Percentiles rank a stretch among this genome's conserved stretches.
These are phyloP conservation scores for Ceratocystis papillata DNA, from an alignment of 2,329 filamentous ascomycete species.

Conservation along the genomic window DNA sequence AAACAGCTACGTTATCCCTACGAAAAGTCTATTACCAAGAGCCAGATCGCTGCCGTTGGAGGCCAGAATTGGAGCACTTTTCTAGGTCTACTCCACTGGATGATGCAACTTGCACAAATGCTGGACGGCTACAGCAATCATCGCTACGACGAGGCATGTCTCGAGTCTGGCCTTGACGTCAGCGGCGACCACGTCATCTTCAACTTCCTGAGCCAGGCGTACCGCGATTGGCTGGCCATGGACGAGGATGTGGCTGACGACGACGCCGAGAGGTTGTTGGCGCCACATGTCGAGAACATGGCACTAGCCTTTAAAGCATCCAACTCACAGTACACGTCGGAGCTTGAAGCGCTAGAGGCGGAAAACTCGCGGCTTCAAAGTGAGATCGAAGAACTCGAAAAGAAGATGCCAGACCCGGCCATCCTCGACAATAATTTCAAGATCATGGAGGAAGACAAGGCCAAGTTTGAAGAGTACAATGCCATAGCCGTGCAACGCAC, in stretches of 20 bases:
- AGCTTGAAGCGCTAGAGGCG: slow-evolving; percentile 74
- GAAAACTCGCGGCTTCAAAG: slow-evolving; percentile 71
- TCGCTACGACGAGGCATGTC: slow-evolving; percentile 80
- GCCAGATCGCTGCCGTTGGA: slow-evolving; percentile 85
- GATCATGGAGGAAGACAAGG: slow-evolving; percentile 85
- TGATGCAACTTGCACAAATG: slow-evolving; percentile 96
- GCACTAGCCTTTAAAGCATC: slow-evolving; percentile 73
- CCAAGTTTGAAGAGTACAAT: slow-evolving; percentile 95
- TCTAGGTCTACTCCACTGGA: slow-evolving; percentile 88
- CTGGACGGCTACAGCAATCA: slow-evolving; percentile 70
- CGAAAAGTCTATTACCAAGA: slow-evolving; percentile 91
- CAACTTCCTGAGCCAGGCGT: slow-evolving; percentile 78
- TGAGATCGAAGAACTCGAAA: slow-evolving; percentile 82
- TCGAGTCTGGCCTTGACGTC: slow-evolving; percentile 79
- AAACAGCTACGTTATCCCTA: slow-evolving; percentile 93
- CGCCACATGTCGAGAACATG: slow-evolving; percentile 81
- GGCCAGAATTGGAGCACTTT: slow-evolving; percentile 97
- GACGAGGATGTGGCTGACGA: slow-evolving; percentile 81
- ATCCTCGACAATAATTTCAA: slow-evolving; percentile 82
- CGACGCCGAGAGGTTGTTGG: slow-evolving; percentile 65
- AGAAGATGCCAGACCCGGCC: slow-evolving; percentile 70
- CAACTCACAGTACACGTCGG: slow-evolving; percentile 73
- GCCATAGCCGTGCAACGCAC: slow-evolving; percentile 70
- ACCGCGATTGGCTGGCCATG: slow-evolving; percentile 86
- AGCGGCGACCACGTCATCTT: slow-evolving; percentile 88